Conservation (phyloP, 2,329 filamentous ascomycete species). For the Alternaria metachromatica region DNA sequence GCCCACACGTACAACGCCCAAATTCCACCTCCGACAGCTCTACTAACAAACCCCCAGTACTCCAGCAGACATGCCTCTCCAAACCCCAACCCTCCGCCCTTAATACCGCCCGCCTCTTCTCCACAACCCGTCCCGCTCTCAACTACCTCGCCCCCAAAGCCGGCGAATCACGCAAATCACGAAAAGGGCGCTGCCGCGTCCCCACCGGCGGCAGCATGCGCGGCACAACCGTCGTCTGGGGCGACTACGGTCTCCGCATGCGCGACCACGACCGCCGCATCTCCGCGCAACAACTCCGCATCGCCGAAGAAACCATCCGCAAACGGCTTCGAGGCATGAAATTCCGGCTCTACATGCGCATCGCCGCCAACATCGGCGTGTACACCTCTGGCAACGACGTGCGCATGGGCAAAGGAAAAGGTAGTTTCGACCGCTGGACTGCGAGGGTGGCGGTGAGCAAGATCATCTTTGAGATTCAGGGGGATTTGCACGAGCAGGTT, state of each 20-base stretch:
- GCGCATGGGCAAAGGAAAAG: slow-evolving; percentile 99
- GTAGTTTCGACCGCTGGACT: slow-evolving; percentile 96
- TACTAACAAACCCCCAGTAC: slow-evolving; percentile 23
- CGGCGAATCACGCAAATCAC: slow-evolving; percentile 84
- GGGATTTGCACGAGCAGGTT: slow-evolving; percentile 91
- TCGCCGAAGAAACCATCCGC: slow-evolving; percentile 93
- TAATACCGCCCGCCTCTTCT: slow-evolving; percentile 66
- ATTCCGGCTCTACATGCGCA: slow-evolving; percentile 89
- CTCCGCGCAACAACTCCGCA: slow-evolving; percentile 82
- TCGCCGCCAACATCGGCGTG: slow-evolving; percentile 91
- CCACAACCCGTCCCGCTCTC: slow-evolving; percentile 66
- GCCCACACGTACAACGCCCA: slow-evolving; percentile 30
- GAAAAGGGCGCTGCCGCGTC: slow-evolving; percentile 85
- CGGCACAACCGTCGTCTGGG: slow-evolving; percentile 95
- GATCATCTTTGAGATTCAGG: slow-evolving; percentile 90
- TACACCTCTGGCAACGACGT: slow-evolving; percentile 96
- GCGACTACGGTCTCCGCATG: slow-evolving; percentile 94
- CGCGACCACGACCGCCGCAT: slow-evolving; percentile 91
- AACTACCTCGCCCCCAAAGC: slow-evolving; percentile 85
- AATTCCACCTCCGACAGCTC: not conserved
- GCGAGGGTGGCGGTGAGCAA: slow-evolving; percentile 88
- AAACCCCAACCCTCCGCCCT: slow-evolving; percentile 46
- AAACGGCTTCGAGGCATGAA: slow-evolving; percentile 86
- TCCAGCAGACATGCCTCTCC: slow-evolving; percentile 32
- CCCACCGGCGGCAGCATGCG: slow-evolving; percentile 88